These are phyloP conservation scores for Pogostemon cablin DNA, from an alignment of 257 asterid genomes.

Conservation along the genomic window DNA sequence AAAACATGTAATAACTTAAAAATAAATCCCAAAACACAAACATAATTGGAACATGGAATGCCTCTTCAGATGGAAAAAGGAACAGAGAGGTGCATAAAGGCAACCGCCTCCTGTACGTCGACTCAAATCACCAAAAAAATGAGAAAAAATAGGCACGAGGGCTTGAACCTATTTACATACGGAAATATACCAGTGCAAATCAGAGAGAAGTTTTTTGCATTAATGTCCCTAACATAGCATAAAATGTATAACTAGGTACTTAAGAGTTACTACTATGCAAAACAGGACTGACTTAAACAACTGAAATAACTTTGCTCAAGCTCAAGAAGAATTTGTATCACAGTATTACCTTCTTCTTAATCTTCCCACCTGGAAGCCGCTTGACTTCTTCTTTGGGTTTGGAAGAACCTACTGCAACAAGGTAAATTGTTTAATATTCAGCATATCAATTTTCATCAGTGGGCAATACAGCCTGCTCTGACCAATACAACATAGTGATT, in stretches of 20 bases:
- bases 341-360: conserved; percentile 79
- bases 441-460: conserved; percentile 2
- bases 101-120: too few species aligned
- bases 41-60: too few species aligned
- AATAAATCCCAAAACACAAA: too few species aligned
- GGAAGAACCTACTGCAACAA: conserved; percentile 71
- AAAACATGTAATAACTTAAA: too few species aligned
- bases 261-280: neutral
- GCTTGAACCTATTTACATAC: too few species aligned
- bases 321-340: neutral
- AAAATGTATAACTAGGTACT: neutral
- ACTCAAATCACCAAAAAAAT: too few species aligned
- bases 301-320: conserved; percentile 16
- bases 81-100: too few species aligned
- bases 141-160: too few species aligned
- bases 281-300: conserved; percentile 13
- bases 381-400: conserved; percentile 92
- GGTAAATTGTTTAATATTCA: conserved; percentile 16
- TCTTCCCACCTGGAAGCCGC: conserved; percentile 98
- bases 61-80: too few species aligned
- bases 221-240: neutral
- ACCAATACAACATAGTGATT: neutral
- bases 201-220: conserved; percentile 6
- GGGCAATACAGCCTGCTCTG: neutral
- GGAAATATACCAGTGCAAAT: conserved; percentile 4